A percentile compares a stretch with the other conserved stretches of the same genome.
Evolutionary conservation across 2,329 filamentous ascomycete species (phyloP).

Genomic region (Cephalotrichum gorgonifer): DNA sequence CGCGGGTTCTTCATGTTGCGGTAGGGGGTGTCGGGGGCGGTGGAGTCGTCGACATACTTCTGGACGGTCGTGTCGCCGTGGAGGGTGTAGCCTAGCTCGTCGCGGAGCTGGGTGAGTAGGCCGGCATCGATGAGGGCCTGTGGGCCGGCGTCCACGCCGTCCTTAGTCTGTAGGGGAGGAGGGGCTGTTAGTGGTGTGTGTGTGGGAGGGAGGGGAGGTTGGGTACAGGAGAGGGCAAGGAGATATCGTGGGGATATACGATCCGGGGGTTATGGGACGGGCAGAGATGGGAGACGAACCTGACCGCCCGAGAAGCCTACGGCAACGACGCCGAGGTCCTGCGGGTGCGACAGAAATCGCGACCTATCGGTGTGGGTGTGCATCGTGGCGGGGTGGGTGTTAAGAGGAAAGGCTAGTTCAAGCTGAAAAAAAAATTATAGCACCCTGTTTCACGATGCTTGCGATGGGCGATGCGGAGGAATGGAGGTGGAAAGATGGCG

Average conservation of each 20-base stretch:
- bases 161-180: constrained; percentile 56
- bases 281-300: constrained; percentile 39
- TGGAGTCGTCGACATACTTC: constrained; percentile 56
- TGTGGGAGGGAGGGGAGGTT: not conserved
- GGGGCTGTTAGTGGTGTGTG: constrained; percentile 7
- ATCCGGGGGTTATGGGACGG: constrained; percentile 1
- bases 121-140: constrained; percentile 81
- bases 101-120: constrained; percentile 69
- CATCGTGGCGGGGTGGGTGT: too few relatives aligned
- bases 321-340: constrained; percentile 82
- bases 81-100: constrained; percentile 82
- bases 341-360: constrained; percentile 70
- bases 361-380: constrained; percentile 43
- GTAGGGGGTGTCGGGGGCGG: constrained; percentile 59
- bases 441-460: too few relatives aligned
- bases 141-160: constrained; percentile 84
- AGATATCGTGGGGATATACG: not conserved
- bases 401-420: too few relatives aligned
- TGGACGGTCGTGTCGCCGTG: constrained; percentile 77
- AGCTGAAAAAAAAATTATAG: too few relatives aligned
- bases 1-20: constrained; percentile 91
- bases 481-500: too few relatives aligned
- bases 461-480: too few relatives aligned
- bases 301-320: constrained; percentile 96
- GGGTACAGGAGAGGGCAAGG: not conserved